These are phyloP conservation scores for Penicillium janthinellum DNA, from an alignment of 2,329 filamentous ascomycete species.

Conservation along the genomic window DNA sequence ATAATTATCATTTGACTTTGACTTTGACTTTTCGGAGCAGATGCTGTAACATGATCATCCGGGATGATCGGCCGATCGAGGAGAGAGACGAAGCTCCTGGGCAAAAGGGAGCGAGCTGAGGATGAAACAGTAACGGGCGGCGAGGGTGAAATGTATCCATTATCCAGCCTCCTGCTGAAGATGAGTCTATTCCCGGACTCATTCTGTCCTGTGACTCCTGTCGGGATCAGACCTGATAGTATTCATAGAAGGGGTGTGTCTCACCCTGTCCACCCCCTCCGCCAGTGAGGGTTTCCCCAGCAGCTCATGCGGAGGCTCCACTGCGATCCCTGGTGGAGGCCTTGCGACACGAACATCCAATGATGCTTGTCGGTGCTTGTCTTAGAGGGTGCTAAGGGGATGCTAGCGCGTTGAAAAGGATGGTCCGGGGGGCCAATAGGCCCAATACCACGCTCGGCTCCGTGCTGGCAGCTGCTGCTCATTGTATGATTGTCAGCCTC, in stretches of 20 bases:
- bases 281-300: slow-evolving; percentile 16
- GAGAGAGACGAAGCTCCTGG: not conserved
- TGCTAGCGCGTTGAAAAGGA: not conserved
- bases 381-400: not conserved
- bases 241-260: slow-evolving; percentile 3
- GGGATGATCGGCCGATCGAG: slow-evolving; percentile 15
- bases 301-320: slow-evolving; percentile 18
- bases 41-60: slow-evolving; percentile 19
- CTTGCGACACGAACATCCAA: slow-evolving; percentile 10
- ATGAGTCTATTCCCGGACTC: not conserved
- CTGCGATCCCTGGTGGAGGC: slow-evolving; percentile 7
- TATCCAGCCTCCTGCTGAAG: not conserved
- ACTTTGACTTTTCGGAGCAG: not conserved
- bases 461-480: not conserved
- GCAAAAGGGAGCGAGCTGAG: not conserved
- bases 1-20: not conserved
- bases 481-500: slow-evolving; percentile 4
- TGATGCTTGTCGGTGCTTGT: not conserved
- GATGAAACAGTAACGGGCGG: not conserved
- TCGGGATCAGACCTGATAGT: not conserved
- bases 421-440: not conserved
- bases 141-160: not conserved
- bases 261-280: slow-evolving; percentile 7
- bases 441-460: not conserved
- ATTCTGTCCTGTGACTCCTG: too few species aligned